Conservation (phyloP, 2,329 filamentous ascomycete genomes). For the Cyphellophora europaea region DNA sequence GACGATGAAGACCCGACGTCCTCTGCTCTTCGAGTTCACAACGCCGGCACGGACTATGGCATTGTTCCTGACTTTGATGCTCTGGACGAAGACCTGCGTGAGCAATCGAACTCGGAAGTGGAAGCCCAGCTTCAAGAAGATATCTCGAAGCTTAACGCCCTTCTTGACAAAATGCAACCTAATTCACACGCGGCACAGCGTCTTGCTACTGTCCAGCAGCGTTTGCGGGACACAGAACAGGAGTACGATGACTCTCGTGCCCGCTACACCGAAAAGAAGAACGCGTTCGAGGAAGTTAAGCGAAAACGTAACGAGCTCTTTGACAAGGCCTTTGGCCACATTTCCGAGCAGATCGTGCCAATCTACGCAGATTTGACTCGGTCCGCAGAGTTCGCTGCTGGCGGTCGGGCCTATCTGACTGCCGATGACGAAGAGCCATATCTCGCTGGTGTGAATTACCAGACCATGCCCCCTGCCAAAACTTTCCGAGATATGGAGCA, state of each 20-base stretch:
- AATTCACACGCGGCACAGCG: constrained; percentile 95
- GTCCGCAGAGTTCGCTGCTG: constrained; percentile 83
- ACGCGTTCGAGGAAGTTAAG: constrained; percentile 77
- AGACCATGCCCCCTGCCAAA: constrained; percentile 97
- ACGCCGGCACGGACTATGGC: constrained; percentile 71
- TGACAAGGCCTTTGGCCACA: constrained; percentile 90
- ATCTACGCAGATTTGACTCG: constrained; percentile 95
- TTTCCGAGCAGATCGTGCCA: constrained; percentile 83
- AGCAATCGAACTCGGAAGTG: constrained; percentile 62
- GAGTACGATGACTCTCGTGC: constrained; percentile 81
- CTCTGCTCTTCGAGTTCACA: constrained; percentile 45
- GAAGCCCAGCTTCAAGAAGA: constrained; percentile 71
- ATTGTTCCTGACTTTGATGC: constrained; percentile 80
- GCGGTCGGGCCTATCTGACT: constrained; percentile 78
- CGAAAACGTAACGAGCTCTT: constrained; percentile 80
- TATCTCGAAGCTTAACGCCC: constrained; percentile 62
- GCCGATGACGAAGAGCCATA: constrained; percentile 97
- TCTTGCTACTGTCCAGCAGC: constrained; percentile 72
- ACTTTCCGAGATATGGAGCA: constrained; percentile 99
- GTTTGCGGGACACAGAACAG: constrained; percentile 73
- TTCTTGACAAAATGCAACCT: constrained; percentile 89
- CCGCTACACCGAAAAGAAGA: constrained; percentile 63
- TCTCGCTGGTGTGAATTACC: constrained; percentile 91
- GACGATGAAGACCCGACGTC: constrained; percentile 41
- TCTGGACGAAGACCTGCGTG: constrained; percentile 72